Evolutionary conservation across 169 alveolate genomes (phyloP).

Genomic region (Plasmodium gallinaceum): DNA sequence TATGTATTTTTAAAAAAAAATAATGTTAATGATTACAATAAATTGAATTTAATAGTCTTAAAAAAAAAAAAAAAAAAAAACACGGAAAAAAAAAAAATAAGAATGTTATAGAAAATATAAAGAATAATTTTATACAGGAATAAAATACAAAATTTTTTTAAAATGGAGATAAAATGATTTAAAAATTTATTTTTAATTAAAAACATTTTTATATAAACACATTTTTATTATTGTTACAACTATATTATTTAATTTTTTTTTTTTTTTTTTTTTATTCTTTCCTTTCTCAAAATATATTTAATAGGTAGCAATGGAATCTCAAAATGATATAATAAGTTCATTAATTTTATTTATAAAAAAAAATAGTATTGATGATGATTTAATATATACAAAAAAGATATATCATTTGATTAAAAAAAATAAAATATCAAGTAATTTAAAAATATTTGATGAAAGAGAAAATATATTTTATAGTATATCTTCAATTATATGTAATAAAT

Average conservation of each 20-base stretch:
- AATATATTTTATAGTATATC: conserved; percentile 34
- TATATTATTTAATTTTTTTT: neutral
- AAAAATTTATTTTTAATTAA: too few relatives aligned
- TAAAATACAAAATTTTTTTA: too few relatives aligned
- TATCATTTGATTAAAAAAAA: conserved; percentile 14
- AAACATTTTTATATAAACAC: too few relatives aligned
- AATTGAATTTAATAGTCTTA: too few relatives aligned
- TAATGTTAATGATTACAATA: too few relatives aligned
- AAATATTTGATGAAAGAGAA: conserved; percentile 16
- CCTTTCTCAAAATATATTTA: neutral
- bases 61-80: too few relatives aligned
- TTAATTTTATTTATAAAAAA: conserved; percentile 25
- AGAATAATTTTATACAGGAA: too few relatives aligned
- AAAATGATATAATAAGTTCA: neutral
- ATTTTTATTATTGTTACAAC: too few relatives aligned
- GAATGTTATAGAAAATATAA: too few relatives aligned
- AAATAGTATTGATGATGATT: conserved; percentile 24
- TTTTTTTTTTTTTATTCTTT: neutral
- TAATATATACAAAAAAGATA: conserved; percentile 22
- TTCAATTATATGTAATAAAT: conserved; percentile 25
- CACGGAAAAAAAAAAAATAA: too few relatives aligned
- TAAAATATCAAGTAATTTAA: neutral
- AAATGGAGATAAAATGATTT: too few relatives aligned
- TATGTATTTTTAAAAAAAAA: too few relatives aligned
- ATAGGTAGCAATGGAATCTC: neutral